phyloP scores from a whole-genome alignment of 805 yeast genomes.

The Isabelozyma rhagii region DNA sequence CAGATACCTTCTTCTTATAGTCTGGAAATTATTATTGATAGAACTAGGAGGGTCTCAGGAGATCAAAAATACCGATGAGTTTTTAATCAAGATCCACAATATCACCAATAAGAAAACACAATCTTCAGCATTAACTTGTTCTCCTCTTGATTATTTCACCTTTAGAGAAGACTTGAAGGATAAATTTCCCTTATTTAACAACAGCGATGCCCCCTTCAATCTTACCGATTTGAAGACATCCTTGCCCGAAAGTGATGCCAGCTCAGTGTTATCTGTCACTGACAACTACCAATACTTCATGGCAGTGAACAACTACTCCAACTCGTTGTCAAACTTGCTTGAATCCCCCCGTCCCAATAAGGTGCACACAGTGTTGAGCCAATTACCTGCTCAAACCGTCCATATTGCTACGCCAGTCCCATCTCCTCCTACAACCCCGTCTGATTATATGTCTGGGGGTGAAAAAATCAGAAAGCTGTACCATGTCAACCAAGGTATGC shows the following conservation, averaged over 20 bases:
- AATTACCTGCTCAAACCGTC: conserved; percentile 51
- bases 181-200: conserved; percentile 71
- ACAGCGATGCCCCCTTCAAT: conserved; percentile 38
- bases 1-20: conserved; percentile 52
- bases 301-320: conserved; percentile 42
- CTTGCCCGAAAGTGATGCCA: conserved; percentile 24
- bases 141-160: conserved; percentile 83
- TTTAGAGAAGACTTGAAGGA: conserved; percentile 72
- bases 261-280: conserved; percentile 2
- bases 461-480: conserved; percentile 52
- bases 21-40: conserved; percentile 52
- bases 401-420: conserved; percentile 89
- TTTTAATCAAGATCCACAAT: conserved; percentile 41
- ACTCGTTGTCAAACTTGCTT: conserved; percentile 57
- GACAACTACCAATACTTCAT: conserved; percentile 28
- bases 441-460: conserved; percentile 46
- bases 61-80: conserved; percentile 43
- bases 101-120: conserved; percentile 20
- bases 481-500: conserved; percentile 66
- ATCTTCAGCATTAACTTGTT: conserved; percentile 44
- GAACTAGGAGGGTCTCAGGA: conserved; percentile 58
- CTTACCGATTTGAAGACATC: conserved; percentile 15
- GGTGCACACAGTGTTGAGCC: conserved; percentile 39
- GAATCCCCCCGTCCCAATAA: conserved; percentile 55
- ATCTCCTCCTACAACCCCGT: conserved; percentile 59